Evolutionary conservation across 2,329 filamentous ascomycete genomes (phyloP).

Genomic region (Penicillium sp.): DNA sequence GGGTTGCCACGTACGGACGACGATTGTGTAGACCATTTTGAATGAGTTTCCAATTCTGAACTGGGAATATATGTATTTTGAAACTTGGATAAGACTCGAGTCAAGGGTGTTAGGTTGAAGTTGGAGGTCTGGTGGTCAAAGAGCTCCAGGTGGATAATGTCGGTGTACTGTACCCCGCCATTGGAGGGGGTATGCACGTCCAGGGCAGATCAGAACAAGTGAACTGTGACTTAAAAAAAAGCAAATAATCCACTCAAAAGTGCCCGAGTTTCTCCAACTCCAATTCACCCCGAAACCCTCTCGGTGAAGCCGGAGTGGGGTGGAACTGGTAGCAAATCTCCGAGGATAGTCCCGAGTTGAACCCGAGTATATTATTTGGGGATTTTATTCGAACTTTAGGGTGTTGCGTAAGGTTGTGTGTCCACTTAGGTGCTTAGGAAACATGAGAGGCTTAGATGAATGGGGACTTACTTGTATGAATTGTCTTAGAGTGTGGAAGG

Average conservation of each 20-base stretch:
- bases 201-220: constrained; percentile 14
- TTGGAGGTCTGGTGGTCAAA: background rate
- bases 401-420: no score
- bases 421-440: no score
- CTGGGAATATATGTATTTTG: background rate
- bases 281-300: background rate
- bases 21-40: constrained; percentile 41
- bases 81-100: no score
- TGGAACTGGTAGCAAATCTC: constrained; percentile 23
- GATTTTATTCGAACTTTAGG: background rate
- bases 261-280: no score
- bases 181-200: constrained; percentile 5
- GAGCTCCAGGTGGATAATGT: constrained; percentile 1
- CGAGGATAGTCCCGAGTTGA: constrained; percentile 26
- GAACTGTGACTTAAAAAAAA: no score
- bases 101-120: background rate
- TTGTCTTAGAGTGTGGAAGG: no score
- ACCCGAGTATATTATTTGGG: constrained; percentile 17
- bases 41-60: background rate
- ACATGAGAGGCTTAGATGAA: no score
- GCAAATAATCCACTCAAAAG: background rate
- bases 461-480: no score
- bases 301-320: constrained; percentile 23
- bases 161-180: background rate
- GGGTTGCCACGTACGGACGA: constrained; percentile 34